Evolutionary conservation across 768 basidiomycete species (phyloP), one percentile per base, ranked within the genome.

Genomic region (Suillus luteus): DNA sequence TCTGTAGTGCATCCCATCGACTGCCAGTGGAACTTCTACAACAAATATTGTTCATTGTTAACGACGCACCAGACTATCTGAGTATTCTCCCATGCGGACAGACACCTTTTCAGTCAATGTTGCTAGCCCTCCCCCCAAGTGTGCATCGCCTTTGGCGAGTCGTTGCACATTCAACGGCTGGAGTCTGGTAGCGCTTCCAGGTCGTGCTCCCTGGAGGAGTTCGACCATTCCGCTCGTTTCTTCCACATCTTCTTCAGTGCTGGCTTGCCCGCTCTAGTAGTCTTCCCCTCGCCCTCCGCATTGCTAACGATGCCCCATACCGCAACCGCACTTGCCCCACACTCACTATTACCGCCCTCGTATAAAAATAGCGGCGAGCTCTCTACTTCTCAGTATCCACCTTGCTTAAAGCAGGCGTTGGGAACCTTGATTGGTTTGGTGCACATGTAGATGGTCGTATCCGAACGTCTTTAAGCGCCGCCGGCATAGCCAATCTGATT

Each of bases 401-500:
- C 41, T 43, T 6, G 17, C 41, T 43, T 17, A 43, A 7, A 43
- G 41, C 41, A 35, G 4, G 33, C 33, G 33, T 35, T 35, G 33
- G 6, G 33, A 35, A 35, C 19, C 33, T 33, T 5, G 33, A 33
- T 33, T 33, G 33, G 6, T 7, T 33, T 33, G 33, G 33, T 35
- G 33, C 17, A 72, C 60, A 35, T 73, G 71, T 12, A 76, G 64
- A 55, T 76, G 73, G 17, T 46, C 49, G 19, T 43, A 22, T 5
- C 75, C 17, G 48, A 78, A 49, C 59, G 62, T 62, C 6, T 43
- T 55, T 51, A 78, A 69, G 60, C 76, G 77, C 1, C 55, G 22
- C 60, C 66, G 65, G 64, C 77, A 78, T 19, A 76, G 19, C 68
- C 73, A 74, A 27, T 75, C 72, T 19, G 67, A 66, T 44, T 69